Percentiles rank a stretch among this genome's conserved stretches.
phyloP scores from a whole-genome alignment of 2,329 filamentous ascomycete genomes.

The Nigrograna mackinnonii region DNA sequence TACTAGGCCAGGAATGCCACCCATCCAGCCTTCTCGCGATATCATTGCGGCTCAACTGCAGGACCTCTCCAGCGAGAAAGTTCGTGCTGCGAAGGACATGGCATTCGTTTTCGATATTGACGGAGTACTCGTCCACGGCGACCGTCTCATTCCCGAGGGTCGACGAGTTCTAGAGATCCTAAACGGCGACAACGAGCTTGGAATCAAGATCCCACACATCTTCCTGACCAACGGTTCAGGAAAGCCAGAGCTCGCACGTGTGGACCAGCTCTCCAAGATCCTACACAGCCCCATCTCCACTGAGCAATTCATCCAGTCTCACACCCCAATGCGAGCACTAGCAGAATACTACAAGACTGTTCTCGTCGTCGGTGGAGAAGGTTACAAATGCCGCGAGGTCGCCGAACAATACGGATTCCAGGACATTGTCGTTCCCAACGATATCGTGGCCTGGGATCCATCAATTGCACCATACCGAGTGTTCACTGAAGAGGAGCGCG shows the following conservation, averaged over 20 bases:
- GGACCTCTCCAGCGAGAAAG: constrained; percentile 67
- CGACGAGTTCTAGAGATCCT: constrained; percentile 69
- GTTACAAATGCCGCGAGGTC: constrained; percentile 73
- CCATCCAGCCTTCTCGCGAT: constrained; percentile 65
- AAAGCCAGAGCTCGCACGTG: constrained; percentile 68
- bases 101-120: constrained; percentile 80
- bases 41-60: constrained; percentile 73
- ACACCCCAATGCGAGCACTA: constrained; percentile 77
- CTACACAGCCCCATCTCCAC: constrained; percentile 67
- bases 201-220: constrained; percentile 77
- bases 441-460: constrained; percentile 71
- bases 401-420: constrained; percentile 76
- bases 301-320: constrained; percentile 77
- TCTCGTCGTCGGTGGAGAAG: constrained; percentile 75
- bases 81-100: constrained; percentile 74
- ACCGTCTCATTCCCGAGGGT: constrained; percentile 70
- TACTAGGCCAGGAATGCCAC: constrained; percentile 60
- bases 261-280: constrained; percentile 69
- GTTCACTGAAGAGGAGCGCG: constrained; percentile 70
- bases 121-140: constrained; percentile 75
- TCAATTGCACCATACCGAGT: constrained; percentile 70
- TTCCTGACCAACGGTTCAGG: constrained; percentile 76
- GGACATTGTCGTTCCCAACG: constrained; percentile 73
- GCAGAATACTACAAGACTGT: constrained; percentile 78
- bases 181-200: constrained; percentile 76